Conservation (phyloP, 768 basidiomycete genomes). For the Macrolepiota fuliginosa region DNA sequence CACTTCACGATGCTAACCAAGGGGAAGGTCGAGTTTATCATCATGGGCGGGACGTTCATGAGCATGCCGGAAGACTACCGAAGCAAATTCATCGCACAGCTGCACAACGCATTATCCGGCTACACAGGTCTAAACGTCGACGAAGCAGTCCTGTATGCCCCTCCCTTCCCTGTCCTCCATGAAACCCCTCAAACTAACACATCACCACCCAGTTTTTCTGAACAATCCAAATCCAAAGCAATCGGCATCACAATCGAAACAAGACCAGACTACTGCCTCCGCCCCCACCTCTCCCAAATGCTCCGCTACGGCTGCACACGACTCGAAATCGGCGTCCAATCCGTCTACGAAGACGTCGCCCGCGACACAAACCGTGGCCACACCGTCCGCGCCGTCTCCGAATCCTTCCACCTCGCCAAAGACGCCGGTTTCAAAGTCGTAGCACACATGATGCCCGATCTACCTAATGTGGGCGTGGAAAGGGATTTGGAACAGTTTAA, state of each 20-base stretch:
- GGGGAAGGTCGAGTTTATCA: slow-evolving; percentile 78
- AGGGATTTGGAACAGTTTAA: slow-evolving; percentile 98
- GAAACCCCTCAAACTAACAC: slow-evolving; percentile 4
- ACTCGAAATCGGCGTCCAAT: slow-evolving; percentile 97
- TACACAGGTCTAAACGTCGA: slow-evolving; percentile 93
- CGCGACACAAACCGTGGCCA: slow-evolving; percentile 98
- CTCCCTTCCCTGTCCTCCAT: not conserved
- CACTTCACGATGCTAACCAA: not conserved
- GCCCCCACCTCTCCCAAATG: slow-evolving; percentile 98
- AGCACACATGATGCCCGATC: slow-evolving; percentile 99
- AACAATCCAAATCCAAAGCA: slow-evolving; percentile 96
- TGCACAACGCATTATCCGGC: slow-evolving; percentile 96
- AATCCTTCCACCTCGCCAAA: slow-evolving; percentile 96
- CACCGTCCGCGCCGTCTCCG: slow-evolving; percentile 95
- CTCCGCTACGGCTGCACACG: slow-evolving; percentile 98
- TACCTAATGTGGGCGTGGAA: slow-evolving; percentile 96
- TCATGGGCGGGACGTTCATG: slow-evolving; percentile 99
- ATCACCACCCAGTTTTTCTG: slow-evolving; percentile 68
- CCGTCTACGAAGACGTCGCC: slow-evolving; percentile 98
- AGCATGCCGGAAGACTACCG: slow-evolving; percentile 98
- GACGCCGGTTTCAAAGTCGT: slow-evolving; percentile 99
- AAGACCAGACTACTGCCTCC: slow-evolving; percentile 95
- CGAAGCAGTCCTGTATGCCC: slow-evolving; percentile 80
- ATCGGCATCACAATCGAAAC: slow-evolving; percentile 99
- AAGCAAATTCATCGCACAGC: slow-evolving; percentile 87